Evolutionary conservation across 2,329 filamentous ascomycete species (phyloP), one percentile per base, ranked within the genome.

Genomic region (Botryotinia narcissicola): DNA sequence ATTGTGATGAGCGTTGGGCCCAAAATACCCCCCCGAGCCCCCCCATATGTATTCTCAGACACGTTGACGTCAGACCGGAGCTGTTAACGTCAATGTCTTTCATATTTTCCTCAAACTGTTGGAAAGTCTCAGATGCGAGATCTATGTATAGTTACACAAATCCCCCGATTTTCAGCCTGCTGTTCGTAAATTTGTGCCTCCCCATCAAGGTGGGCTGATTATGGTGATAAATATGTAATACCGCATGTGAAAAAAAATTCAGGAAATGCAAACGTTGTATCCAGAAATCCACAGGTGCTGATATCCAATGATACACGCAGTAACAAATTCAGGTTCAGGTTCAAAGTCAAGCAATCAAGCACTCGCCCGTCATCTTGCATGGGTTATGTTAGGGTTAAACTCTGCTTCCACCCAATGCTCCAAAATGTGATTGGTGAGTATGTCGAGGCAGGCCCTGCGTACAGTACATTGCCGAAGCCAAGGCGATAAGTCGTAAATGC

Each of bases 321-420:
- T 12, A 63, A 63, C 10, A 20, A 42, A 20, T 29, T 44, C 14
- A 29, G 51, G n/a, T 29, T 40, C 14, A n/a, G 40, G 60, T 42
- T 62, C 37, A 44, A 51, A 32, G 35, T 51, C 64, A 67, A 37
- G 44, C 63, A 67, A 51, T 42, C 64, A 54, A 54, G 46, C 64
- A 68, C 64, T 68, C 48, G 48, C 66, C 64, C 48, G 25, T 57
- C 66, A 67, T 67, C 32, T 35, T 68, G 66, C 48, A 68, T 68
- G 35, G 16, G 32, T 57, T 54, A 37, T 14, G 48, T 51, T n/a
- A n/a, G 48, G 32, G 35, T 22, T 63, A 32, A 44, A 20, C 25
- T 63, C 37, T 37, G 63, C 44, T 51, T 67, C 46, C 46, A 40
- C 14, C 35, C 25, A 22, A 54, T 12, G n/a, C 51, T 54, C 51